Conservation (phyloP, 225 moss, liverwort and hornwort species). For the Ulota crispa region DNA sequence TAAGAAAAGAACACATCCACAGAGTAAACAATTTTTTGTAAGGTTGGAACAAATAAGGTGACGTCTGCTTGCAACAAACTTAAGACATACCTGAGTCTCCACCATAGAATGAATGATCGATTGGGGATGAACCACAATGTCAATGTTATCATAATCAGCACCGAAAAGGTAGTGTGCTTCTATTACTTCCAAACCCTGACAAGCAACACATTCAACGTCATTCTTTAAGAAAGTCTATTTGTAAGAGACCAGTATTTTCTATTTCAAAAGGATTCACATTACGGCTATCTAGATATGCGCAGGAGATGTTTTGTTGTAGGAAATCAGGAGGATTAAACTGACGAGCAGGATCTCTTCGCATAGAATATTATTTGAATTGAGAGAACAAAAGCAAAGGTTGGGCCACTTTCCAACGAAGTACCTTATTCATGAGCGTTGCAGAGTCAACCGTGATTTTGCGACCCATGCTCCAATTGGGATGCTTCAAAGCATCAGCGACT, state of each 20-base stretch:
- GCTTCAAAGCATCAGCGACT: constrained; percentile 96
- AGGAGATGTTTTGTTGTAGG: not conserved
- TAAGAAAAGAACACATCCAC: not conserved
- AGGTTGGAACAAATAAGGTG: not conserved
- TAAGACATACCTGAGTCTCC: constrained; percentile 75
- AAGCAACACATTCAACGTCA: not conserved
- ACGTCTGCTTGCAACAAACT: not conserved
- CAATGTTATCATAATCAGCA: constrained; percentile 83
- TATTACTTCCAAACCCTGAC: constrained; percentile 90
- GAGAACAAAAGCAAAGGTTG: not conserved
- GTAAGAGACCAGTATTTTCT: not conserved
- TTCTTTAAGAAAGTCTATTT: not conserved
- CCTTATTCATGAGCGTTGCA: constrained; percentile 96
- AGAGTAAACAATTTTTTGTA: not conserved
- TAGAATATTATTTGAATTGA: not conserved
- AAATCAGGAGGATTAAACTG: not conserved
- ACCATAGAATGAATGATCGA: constrained; percentile 96
- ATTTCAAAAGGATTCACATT: not conserved
- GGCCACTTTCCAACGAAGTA: constrained; percentile 14
- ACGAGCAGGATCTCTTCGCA: not conserved
- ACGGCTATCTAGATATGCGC: not conserved
- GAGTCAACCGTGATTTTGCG: constrained; percentile 94
- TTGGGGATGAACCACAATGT: constrained; percentile 90
- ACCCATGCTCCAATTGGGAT: constrained; percentile 97
- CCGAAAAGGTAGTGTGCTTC: constrained; percentile 95